Percentiles rank a stretch among this genome's conserved stretches.
Conservation (phyloP, 2,329 filamentous ascomycete species). For the Ophiostoma pallidulum region DNA sequence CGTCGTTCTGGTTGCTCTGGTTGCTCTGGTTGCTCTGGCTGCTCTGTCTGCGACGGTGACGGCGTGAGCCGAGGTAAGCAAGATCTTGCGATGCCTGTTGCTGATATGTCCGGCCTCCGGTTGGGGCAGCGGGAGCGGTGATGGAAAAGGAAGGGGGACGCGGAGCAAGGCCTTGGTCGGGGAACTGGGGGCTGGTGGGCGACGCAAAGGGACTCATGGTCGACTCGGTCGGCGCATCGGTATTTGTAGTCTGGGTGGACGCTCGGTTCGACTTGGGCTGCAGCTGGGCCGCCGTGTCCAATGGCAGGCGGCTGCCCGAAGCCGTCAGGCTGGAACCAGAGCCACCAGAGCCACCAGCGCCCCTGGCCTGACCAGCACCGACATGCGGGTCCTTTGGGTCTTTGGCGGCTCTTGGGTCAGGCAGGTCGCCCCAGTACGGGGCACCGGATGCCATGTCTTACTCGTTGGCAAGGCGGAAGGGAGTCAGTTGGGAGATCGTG, state of each 20-base stretch:
- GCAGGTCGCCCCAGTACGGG: constrained; percentile 51
- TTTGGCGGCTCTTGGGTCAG: constrained; percentile 26
- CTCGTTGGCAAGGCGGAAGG: constrained; percentile 15
- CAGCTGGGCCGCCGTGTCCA: constrained; percentile 28
- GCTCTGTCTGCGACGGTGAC: constrained; percentile 34
- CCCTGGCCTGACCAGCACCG: constrained; percentile 27
- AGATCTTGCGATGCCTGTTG: constrained; percentile 6
- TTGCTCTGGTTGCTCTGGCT: constrained; percentile 30
- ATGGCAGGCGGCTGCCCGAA: constrained; percentile 24
- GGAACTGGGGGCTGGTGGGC: constrained; percentile 42
- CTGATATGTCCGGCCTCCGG: constrained; percentile 30
- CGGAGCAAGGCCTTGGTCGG: constrained; percentile 44
- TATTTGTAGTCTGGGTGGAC: constrained; percentile 47
- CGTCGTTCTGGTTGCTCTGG: constrained; percentile 31
- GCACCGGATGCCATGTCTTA: constrained; percentile 31
- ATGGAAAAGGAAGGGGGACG: constrained; percentile 50
- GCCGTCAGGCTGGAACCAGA: constrained; percentile 7
- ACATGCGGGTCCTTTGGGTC: constrained; percentile 24
- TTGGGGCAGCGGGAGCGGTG: constrained; percentile 22
- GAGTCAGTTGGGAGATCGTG: neutral
- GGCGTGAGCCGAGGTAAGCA: constrained; percentile 25
- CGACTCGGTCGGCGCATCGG: constrained; percentile 47
- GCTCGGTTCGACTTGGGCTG: constrained; percentile 39
- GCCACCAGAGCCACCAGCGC: constrained; percentile 19
- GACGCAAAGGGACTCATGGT: constrained; percentile 50